Evolutionary conservation across 192 early-diverging fungal species (phyloP), one percentile per base, ranked within the genome.

Genomic region (Anaeromyces robustus): DNA sequence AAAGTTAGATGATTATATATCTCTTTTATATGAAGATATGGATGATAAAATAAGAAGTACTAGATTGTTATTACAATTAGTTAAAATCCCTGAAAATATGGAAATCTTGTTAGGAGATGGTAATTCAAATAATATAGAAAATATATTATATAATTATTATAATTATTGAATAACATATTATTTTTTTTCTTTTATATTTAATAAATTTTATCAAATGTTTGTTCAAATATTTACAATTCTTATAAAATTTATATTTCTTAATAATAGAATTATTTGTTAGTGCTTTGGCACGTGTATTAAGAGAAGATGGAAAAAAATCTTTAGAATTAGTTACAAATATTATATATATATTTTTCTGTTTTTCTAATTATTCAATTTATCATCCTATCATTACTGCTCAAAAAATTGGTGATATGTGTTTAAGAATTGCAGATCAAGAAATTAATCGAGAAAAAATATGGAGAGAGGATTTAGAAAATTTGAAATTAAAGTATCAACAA

Each of bases 391-490:
- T 91, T 77, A 90, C 89, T 16, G 81, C 86, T 4, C 86, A 91
- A 82, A 91, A 91, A 80, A 81, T 91, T 39, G 89, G 89, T 1
- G 89, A 91, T 80, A 88, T 89, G 87, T 91, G 89, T 81, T 59
- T 91, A 28, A 79, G 83, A 31, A 85, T 89, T 2, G 82, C 85
- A 2, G 88, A 91, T 30, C 84, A 84, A 80, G 89, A 90, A 78
- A 43, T 88, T 37, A 83, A 78, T 30, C 34, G 89, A 68, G 88
- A 85, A 78, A 82, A 85, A 29, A 77, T 90, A 11, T 88, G 87
- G 86, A 80, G 80, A 32, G 81, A 84, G 30, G 89, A 90, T 81
- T 78, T 89, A 9, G 30, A 80, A 78, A 83, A 84, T 29, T 39
- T 90, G 18, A 81, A 30, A 30, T 13, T 41, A 80, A 30, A 77